phyloP scores from a whole-genome alignment of 2,329 filamentous ascomycete species.

The Arachnomyces sp. region DNA sequence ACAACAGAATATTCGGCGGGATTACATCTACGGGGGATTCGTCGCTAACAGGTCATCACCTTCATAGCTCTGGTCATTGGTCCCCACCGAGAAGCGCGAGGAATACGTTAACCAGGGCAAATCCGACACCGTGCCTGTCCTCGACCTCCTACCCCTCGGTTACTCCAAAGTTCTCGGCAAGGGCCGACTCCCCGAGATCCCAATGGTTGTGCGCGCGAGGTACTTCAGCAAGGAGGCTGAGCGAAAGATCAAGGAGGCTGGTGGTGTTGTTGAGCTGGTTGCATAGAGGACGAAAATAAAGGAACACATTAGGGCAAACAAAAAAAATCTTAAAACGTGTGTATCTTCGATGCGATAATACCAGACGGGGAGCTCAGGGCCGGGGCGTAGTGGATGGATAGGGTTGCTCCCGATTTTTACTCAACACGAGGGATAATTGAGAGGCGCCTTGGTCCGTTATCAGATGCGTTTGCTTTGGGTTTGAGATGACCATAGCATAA shows the following conservation, averaged over 20 bases:
- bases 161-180: slow-evolving; percentile 99
- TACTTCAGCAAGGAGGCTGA: slow-evolving; percentile 95
- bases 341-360: slow-evolving; percentile 14
- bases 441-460: slow-evolving; percentile 5
- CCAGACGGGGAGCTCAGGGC: too few species aligned
- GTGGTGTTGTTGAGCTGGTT: slow-evolving; percentile 91
- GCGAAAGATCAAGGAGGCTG: slow-evolving; percentile 97
- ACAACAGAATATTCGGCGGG: not conserved
- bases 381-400: too few species aligned
- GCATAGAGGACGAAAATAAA: slow-evolving; percentile 53
- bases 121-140: slow-evolving; percentile 88
- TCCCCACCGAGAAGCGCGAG: slow-evolving; percentile 86
- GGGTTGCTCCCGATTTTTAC: too few species aligned
- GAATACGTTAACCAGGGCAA: slow-evolving; percentile 74
- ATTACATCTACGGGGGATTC: slow-evolving; percentile 7
- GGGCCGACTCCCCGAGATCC: slow-evolving; percentile 87
- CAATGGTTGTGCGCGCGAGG: slow-evolving; percentile 86
- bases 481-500: slow-evolving; percentile 25
- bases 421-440: slow-evolving; percentile 20
- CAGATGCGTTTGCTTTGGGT: slow-evolving; percentile 8
- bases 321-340: slow-evolving; percentile 21
- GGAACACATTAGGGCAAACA: slow-evolving; percentile 21
- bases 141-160: slow-evolving; percentile 93
- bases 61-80: slow-evolving; percentile 80
- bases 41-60: slow-evolving; percentile 11